Evolutionary conservation across 345 rosid species (phyloP).

Genomic region (Geranium brycei): DNA sequence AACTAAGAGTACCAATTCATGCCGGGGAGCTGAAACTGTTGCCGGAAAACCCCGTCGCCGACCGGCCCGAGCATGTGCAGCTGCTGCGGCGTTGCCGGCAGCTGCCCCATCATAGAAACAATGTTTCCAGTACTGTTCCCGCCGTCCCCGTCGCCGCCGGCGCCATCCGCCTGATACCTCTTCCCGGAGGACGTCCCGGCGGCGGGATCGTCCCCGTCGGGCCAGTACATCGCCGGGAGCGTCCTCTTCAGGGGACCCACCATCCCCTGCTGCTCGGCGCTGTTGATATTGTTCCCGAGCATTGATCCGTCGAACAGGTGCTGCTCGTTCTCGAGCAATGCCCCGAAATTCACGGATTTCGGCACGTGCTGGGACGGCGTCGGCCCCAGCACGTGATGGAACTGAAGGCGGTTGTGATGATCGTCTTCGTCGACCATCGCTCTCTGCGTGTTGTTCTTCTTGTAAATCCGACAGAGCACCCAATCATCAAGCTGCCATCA

Average conservation of each 20-base stretch:
- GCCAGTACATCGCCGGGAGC: constrained; percentile 52
- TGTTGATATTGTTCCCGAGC: constrained; percentile 7
- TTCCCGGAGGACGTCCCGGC: constrained; percentile 33
- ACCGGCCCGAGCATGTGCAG: constrained; percentile 35
- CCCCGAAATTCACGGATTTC: constrained; percentile 20
- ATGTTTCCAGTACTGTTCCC: neutral
- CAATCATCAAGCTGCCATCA: constrained; percentile 75
- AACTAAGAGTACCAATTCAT: constrained; percentile 58
- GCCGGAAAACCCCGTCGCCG: constrained; percentile 45
- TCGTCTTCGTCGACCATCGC: constrained; percentile 47
- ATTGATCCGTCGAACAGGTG: constrained; percentile 30
- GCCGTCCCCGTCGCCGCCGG: constrained; percentile 1
- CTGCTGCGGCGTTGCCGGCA: constrained; percentile 31
- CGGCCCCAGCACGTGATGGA: constrained; percentile 24
- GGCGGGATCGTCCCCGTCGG: constrained; percentile 15
- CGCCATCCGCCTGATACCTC: constrained; percentile 31
- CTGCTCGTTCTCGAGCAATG: constrained; percentile 31
- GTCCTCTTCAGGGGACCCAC: constrained; percentile 37
- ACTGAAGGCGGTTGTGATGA: constrained; percentile 20
- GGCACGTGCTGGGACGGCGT: constrained; percentile 32
- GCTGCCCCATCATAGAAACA: constrained; percentile 10
- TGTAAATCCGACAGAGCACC: constrained; percentile 90
- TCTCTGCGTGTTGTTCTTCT: constrained; percentile 47
- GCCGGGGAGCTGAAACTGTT: constrained; percentile 48
- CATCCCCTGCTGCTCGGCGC: too few species aligned